Evolutionary conservation across 441 rosid genomes (phyloP), one percentile per base, ranked within the genome.

Genomic region (Euphorbia schlechtendalii): DNA sequence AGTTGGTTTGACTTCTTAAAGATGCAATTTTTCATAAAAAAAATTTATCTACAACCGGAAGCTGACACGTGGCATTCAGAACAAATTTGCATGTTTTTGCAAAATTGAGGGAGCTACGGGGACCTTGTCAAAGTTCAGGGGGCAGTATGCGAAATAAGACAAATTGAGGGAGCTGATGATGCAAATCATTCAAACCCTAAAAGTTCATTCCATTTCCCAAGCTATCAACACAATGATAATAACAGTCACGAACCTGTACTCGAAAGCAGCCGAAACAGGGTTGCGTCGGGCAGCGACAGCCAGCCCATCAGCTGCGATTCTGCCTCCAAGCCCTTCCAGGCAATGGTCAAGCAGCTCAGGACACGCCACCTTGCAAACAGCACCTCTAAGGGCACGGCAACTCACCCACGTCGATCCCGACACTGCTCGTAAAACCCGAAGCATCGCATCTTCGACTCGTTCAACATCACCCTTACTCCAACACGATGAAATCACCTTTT

Each of bases 361-460:
- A 67, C 74, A 58, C 64, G 86, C 89, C 69, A 72, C 77, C 67
- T 76, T 81, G 61, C 77, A 84, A n/a, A 80, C 82, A 40, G 87
- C 87, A 57, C 87, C 92, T 68, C 82, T 80, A 24, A 86, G 83
- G 13, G 92, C 72, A 14, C 86, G 89, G 67, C 75, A 72, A 57
- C 74, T 75, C 22, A 84, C 89, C 92, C 92, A 86, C 32, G 73
- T 82, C 57, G 83, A 78, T 12, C 86, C 81, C 58, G 92, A 81
- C 18, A 84, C 87, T n/a, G 89, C 92, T 43, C 81, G 66, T 5
- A 86, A 73, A 60, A 86, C 87, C 70, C 82, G 81, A 67, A 86
- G 55, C 84, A 86, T 78, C 41, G 89, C 87, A 66, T 80, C 83
- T 32, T 86, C 83, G 49, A 78, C 85, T 8, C 79, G 77, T 66